Evolutionary conservation across 1,139 yeast species (phyloP).

Genomic region (Kurtzmaniella quercitrusa): DNA sequence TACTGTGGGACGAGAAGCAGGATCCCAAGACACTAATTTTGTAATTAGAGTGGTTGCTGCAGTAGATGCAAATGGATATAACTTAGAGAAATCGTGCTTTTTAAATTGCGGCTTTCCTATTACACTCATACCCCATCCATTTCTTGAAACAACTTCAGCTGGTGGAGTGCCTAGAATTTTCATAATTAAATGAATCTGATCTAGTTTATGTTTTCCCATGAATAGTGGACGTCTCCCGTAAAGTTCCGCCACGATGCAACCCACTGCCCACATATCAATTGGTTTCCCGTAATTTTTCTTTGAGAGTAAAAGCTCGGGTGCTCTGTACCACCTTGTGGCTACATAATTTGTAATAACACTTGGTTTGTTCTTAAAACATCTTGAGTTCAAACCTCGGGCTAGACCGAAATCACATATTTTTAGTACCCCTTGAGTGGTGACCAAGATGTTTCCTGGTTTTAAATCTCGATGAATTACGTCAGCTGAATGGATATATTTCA

Average conservation of each 20-base stretch:
- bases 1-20: conserved; percentile 41
- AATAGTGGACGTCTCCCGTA: conserved; percentile 73
- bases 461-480: conserved; percentile 81
- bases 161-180: conserved; percentile 63
- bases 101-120: conserved; percentile 34
- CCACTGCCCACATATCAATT: conserved; percentile 79
- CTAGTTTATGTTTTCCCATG: conserved; percentile 61
- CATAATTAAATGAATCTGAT: conserved; percentile 60
- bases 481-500: conserved; percentile 81
- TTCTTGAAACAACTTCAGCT: conserved; percentile 25
- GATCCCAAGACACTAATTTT: conserved; percentile 60
- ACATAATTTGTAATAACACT: conserved; percentile 74
- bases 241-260: conserved; percentile 74
- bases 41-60: conserved; percentile 47
- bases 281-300: conserved; percentile 50
- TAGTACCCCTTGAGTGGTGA: conserved; percentile 63
- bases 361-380: conserved; percentile 28
- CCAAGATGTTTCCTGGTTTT: conserved; percentile 80
- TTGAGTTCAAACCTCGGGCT: conserved; percentile 67
- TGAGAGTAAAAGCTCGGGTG: conserved; percentile 81
- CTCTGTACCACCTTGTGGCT: conserved; percentile 94
- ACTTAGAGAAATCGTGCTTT: conserved; percentile 40
- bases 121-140: conserved; percentile 24
- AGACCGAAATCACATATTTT: conserved; percentile 88
- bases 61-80: conserved; percentile 57